Evolutionary conservation across 2,329 filamentous ascomycete genomes (phyloP).

Genomic region (Teratosphaeriaceae sp.): DNA sequence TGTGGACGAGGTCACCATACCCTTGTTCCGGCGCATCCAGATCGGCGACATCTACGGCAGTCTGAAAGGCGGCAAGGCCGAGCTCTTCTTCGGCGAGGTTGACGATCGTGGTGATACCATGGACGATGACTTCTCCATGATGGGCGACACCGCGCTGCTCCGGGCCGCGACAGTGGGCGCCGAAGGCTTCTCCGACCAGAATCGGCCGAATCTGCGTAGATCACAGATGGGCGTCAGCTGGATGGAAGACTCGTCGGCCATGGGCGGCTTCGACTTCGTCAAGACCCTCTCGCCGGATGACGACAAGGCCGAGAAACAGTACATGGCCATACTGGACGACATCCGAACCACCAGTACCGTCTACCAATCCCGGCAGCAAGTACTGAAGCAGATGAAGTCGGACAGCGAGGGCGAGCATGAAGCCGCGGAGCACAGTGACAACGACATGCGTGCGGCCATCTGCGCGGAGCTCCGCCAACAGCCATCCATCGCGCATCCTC

Average conservation of each 20-base stretch:
- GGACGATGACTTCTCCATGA: slow-evolving; percentile 34
- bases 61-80: slow-evolving; percentile 45
- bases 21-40: slow-evolving; percentile 44
- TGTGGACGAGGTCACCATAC: slow-evolving; percentile 43
- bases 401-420: slow-evolving; percentile 27
- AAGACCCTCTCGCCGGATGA: slow-evolving; percentile 41
- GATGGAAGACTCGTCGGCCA: slow-evolving; percentile 31
- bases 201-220: slow-evolving; percentile 17
- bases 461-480: slow-evolving; percentile 42
- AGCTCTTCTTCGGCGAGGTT: slow-evolving; percentile 44
- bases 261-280: slow-evolving; percentile 34
- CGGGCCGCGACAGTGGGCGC: slow-evolving; percentile 34
- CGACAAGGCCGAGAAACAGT: slow-evolving; percentile 36
- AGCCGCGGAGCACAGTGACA: slow-evolving; percentile 34
- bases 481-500: slow-evolving; percentile 47
- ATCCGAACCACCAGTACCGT: slow-evolving; percentile 36
- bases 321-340: slow-evolving; percentile 35
- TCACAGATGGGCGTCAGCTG: slow-evolving; percentile 35
- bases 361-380: slow-evolving; percentile 28
- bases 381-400: slow-evolving; percentile 23
- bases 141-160: slow-evolving; percentile 41
- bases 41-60: slow-evolving; percentile 50
- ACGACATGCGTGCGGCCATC: slow-evolving; percentile 44
- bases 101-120: slow-evolving; percentile 31
- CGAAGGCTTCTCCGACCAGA: slow-evolving; percentile 14